A percentile compares a stretch with the other conserved stretches of the same genome.
These are phyloP conservation scores for Ceratobasidium papillatum DNA, from an alignment of 1,284 basidiomycete species.

Conservation along the genomic window DNA sequence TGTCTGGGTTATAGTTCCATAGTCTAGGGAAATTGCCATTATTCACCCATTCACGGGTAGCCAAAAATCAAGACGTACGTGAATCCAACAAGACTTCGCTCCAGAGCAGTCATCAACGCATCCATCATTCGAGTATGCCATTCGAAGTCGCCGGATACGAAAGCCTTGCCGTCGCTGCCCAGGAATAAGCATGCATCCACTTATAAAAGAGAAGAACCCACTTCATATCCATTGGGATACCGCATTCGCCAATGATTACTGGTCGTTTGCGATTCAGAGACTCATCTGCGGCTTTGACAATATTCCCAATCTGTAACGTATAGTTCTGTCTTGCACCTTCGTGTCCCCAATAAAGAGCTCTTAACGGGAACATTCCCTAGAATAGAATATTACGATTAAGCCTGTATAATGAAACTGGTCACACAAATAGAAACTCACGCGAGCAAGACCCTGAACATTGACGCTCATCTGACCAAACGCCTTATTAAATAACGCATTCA, in stretches of 20 bases:
- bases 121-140: conserved; percentile 92
- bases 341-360: conserved; percentile 88
- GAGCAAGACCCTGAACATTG: conserved; percentile 88
- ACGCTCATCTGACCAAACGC: conserved; percentile 82
- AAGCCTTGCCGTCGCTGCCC: conserved; percentile 72
- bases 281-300: conserved; percentile 72
- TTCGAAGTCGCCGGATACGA: conserved; percentile 75
- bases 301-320: conserved; percentile 79
- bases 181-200: background rate
- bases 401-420: background rate
- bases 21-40: conserved; percentile 60
- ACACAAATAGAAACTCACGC: conserved; percentile 60
- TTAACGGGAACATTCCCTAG: conserved; percentile 84
- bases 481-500: conserved; percentile 85
- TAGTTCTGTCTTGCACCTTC: conserved; percentile 83
- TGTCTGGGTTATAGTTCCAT: conserved; percentile 95
- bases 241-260: conserved; percentile 88
- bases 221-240: conserved; percentile 96
- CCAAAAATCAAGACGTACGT: conserved; percentile 64
- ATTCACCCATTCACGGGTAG: conserved; percentile 2
- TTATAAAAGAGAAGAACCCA: conserved; percentile 54
- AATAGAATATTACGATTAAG: background rate
- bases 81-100: conserved; percentile 76
- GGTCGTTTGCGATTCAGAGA: conserved; percentile 76
- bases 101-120: conserved; percentile 80